Evolutionary conservation across 2,329 filamentous ascomycete species (phyloP).

Genomic region (Venturiaceae sp.): DNA sequence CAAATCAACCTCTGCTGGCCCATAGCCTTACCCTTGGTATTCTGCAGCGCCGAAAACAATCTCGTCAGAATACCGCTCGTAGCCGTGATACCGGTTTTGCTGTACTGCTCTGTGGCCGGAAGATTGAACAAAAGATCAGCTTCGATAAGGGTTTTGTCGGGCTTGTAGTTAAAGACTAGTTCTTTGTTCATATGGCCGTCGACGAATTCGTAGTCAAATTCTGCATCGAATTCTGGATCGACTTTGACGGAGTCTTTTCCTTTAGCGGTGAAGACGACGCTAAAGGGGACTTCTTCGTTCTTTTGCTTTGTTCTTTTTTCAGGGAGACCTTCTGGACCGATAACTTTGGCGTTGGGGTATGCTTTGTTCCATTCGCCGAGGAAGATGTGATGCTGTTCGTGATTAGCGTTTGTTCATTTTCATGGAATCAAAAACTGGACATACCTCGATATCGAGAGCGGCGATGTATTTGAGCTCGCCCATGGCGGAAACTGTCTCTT

Average conservation of each 20-base stretch:
- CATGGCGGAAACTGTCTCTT: constrained; percentile 47
- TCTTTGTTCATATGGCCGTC: constrained; percentile 75
- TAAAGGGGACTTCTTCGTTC: constrained; percentile 52
- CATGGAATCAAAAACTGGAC: not conserved
- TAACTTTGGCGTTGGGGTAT: constrained; percentile 68
- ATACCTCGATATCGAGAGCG: constrained; percentile 67
- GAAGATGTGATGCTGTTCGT: constrained; percentile 71
- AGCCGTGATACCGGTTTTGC: constrained; percentile 42
- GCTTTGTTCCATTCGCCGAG: constrained; percentile 72
- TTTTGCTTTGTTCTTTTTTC: constrained; percentile 64
- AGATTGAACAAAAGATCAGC: constrained; percentile 91
- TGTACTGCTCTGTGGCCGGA: constrained; percentile 74
- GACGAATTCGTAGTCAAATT: constrained; percentile 81
- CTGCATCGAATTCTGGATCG: constrained; percentile 68
- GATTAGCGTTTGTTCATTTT: not conserved
- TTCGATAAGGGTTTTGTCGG: constrained; percentile 69
- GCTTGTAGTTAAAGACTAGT: constrained; percentile 76
- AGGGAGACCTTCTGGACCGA: constrained; percentile 73
- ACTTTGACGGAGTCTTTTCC: constrained; percentile 38
- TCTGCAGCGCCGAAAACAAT: constrained; percentile 47
- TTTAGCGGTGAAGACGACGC: constrained; percentile 45
- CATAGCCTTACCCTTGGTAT: constrained; percentile 51
- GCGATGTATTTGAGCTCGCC: constrained; percentile 73
- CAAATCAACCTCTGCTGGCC: constrained; percentile 76
- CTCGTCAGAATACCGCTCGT: constrained; percentile 50